Conservation (phyloP, 495 filamentous ascomycete species). For the Aspergillus homomorphus region DNA sequence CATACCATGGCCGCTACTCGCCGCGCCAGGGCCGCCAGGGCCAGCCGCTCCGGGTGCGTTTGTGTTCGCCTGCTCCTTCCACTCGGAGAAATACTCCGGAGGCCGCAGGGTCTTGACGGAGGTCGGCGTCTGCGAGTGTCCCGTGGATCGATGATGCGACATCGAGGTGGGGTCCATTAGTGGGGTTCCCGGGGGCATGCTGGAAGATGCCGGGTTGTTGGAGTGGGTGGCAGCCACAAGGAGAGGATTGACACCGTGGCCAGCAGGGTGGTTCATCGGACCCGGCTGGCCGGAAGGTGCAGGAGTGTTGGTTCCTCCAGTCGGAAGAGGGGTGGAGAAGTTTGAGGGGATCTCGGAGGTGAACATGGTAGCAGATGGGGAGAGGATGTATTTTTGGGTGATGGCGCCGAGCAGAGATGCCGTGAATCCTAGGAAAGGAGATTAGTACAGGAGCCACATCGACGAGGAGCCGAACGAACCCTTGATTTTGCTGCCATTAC, state of each 20-base stretch:
- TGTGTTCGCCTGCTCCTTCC: slow-evolving; percentile 70
- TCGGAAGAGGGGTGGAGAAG: slow-evolving; percentile 83
- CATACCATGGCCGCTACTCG: slow-evolving; percentile 38
- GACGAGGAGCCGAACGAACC: slow-evolving; percentile 43
- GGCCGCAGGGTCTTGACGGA: slow-evolving; percentile 73
- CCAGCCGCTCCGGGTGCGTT: slow-evolving; percentile 35
- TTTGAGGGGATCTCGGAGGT: slow-evolving; percentile 91
- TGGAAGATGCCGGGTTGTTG: slow-evolving; percentile 49
- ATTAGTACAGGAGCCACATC: slow-evolving; percentile 7
- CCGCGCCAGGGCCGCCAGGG: slow-evolving; percentile 23
- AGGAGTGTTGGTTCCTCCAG: slow-evolving; percentile 89
- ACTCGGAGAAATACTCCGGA: slow-evolving; percentile 89
- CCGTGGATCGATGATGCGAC: slow-evolving; percentile 58
- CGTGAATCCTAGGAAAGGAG: slow-evolving; percentile 59
- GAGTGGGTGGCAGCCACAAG: slow-evolving; percentile 85
- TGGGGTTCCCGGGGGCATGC: slow-evolving; percentile 35
- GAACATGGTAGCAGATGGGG: slow-evolving; percentile 93
- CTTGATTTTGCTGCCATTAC: slow-evolving; percentile 79
- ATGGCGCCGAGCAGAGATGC: slow-evolving; percentile 80
- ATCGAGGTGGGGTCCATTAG: slow-evolving; percentile 32
- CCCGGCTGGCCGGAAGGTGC: slow-evolving; percentile 56
- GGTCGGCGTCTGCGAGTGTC: slow-evolving; percentile 84
- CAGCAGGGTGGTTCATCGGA: slow-evolving; percentile 41
- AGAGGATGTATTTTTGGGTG: slow-evolving; percentile 78
- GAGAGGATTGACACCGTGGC: slow-evolving; percentile 79